Base-by-base conservation (phyloP, 164 flowering plant genomes). In the Paratinospora sagittata region DNA sequence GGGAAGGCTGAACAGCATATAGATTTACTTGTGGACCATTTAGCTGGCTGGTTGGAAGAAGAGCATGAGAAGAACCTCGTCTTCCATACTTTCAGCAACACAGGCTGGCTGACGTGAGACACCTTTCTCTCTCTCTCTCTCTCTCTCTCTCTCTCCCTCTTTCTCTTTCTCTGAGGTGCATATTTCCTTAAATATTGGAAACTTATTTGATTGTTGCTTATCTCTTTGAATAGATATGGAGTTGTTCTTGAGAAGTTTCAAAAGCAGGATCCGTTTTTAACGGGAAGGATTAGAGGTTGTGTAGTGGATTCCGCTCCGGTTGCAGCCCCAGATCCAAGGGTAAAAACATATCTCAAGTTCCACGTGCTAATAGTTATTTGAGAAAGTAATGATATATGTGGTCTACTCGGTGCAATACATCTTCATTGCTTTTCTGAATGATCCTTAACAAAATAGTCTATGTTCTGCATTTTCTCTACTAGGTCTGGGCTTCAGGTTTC, bases 401-500 rank as follows among this genome's bases (percentile, higher is more conserved):
- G 3, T 30, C 34, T 30, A 30, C 34, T 30, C 34, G 4, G 2
- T 30, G 34, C 34, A 1, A 30, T 30, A 30, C 34, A 30, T 6
- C 30, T 70, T n/a, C 33, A 30, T 34, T 69, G 19, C 5, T 36
- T 36, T 57, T 37, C 12, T 61, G 49, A 37, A 26, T 57, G 0
- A 4, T 8, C 36, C n/a, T 70, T 61, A 1, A 43, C 0, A 7
- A 1, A 41, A 26, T 70, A 36, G 14, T 70, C 16, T 14, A 27
- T 37, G 3, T 65, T 33, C 21, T 7, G 41, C 12, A n/a, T 27
- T 36, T 24, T 43, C 34, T 55, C 21, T 27, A 65, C 41, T 67
- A 96, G 97, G 98, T 96, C 10, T 93, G 96, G 94, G 98, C 99
- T 21, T 90, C 96, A 9, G 99, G 99, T 61, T 96, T 96, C 81